Percentiles rank a stretch among this genome's conserved stretches.
Conservation (phyloP, 2,329 filamentous ascomycete species). For the Penicillium sp. region DNA sequence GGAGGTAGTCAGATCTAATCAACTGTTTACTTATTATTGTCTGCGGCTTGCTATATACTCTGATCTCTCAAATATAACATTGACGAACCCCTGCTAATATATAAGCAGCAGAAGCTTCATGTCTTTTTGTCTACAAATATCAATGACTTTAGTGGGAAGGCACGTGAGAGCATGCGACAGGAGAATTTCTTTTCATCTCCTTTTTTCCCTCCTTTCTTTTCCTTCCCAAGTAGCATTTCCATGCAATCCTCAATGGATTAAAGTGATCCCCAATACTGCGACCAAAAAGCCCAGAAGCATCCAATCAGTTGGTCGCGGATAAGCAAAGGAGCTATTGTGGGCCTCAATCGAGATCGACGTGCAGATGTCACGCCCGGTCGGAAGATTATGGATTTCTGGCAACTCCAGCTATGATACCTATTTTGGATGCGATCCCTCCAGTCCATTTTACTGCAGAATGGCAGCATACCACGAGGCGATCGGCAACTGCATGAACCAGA, state of each 20-base stretch:
- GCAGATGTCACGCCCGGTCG: neutral
- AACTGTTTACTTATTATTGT: no score
- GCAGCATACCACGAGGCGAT: neutral
- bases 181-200: neutral
- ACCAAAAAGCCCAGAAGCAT: neutral
- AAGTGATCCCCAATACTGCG: neutral
- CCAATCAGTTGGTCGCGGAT: neutral
- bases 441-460: neutral
- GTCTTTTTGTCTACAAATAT: no score
- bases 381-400: neutral
- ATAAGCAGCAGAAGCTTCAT: no score
- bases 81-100: no score
- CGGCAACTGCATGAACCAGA: neutral
- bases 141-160: no score
- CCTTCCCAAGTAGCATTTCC: neutral
- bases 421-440: neutral
- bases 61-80: no score
- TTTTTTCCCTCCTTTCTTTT: neutral
- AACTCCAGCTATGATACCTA: neutral
- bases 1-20: no score
- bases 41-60: no score
- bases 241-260: neutral
- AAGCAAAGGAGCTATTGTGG: neutral
- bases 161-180: no score
- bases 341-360: neutral